phyloP scores from a whole-genome alignment of 2,329 filamentous ascomycete genomes.

The Biscogniauxia mediterranea region DNA sequence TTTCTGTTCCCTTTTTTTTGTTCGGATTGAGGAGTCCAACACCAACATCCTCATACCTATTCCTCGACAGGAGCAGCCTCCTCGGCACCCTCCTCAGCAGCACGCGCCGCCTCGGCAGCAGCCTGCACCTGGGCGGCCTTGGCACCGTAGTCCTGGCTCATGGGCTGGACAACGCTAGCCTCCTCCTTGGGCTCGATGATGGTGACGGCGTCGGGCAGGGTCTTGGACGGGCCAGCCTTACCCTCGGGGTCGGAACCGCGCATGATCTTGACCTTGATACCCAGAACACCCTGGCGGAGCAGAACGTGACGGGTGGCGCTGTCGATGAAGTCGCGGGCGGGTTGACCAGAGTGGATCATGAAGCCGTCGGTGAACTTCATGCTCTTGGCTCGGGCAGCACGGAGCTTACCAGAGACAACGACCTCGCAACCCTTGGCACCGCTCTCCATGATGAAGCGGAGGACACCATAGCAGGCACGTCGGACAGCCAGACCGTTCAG shows the following conservation, averaged over 20 bases:
- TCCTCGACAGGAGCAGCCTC: conserved; percentile 48
- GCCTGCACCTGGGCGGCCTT: conserved; percentile 72
- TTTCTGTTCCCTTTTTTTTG: conserved; percentile 3
- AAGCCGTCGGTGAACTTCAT: conserved; percentile 99
- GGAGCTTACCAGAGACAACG: conserved; percentile 98
- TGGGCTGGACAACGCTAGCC: conserved; percentile 88
- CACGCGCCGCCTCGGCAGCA: conserved; percentile 59
- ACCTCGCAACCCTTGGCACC: conserved; percentile 99
- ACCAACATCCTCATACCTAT: conserved; percentile 41
- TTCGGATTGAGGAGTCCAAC: conserved; percentile 33
- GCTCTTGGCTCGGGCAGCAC: conserved; percentile 98
- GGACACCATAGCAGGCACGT: conserved; percentile 99
- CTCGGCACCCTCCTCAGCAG: conserved; percentile 54
- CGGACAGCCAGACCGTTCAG: conserved; percentile 99
- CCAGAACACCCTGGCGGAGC: conserved; percentile 98
- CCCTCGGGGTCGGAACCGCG: conserved; percentile 98
- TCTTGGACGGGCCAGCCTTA: conserved; percentile 97
- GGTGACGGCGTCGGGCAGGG: conserved; percentile 96
- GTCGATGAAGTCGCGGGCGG: conserved; percentile 99
- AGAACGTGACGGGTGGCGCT: conserved; percentile 97
- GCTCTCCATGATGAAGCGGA: conserved; percentile 99
- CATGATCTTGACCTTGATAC: conserved; percentile 99
- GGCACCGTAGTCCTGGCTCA: conserved; percentile 97
- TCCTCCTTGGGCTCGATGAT: conserved; percentile 99
- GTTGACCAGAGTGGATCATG: conserved; percentile 99